Base-by-base conservation (phyloP, 352 stramenopile genomes). In the Pythium folliculosum region DNA sequence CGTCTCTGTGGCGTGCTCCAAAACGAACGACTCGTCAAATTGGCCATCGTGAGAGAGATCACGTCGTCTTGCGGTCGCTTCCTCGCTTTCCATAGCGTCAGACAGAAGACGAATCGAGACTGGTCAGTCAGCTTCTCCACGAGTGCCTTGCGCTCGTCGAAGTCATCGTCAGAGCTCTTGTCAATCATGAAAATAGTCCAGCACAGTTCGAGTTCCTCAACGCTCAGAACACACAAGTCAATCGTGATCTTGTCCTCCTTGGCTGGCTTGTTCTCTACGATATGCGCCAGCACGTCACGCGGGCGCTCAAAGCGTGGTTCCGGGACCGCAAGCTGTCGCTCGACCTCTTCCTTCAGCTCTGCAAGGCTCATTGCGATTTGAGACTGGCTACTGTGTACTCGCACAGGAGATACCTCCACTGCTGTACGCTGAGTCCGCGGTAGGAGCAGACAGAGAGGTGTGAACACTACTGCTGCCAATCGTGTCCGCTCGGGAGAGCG, bases 301-400 rank as follows among this genome's bases (percentile, higher is more conserved):
- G 40, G 5, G 12, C 40, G 40, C 12, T n/a, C 16, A 12, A 47
- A 47, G 10, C 40, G 40, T 47, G 10, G 12, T 12, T 47, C 40
- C 16, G 40, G 40, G 12, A 47, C 17, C 40, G 40, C 40, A 5
- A 47, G 16, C 10, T 52, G n/a, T 14, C 47, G 47, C 47, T 6
- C 47, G 3, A 14, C 9, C n/a, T 52, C 47, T 4, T 23, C 23
- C 3, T 14, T 30, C 9, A 85, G 58, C 61, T 78, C 43, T 25
- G 83, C 77, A 64, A 80, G 84, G 45, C 78, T 77, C 21, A 77
- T 77, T n/a, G 40, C 16, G 40, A n/a, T 19, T 19, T 47, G 40
- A 47, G n/a, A n/a, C n/a, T n/a, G n/a, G 32, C 32, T 37, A 37
- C 32, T 37, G 32, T 37, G n/a, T n/a, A n/a, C n/a, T n/a, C n/a